A percentile compares a stretch with the other conserved stretches of the same genome.
Evolutionary conservation across 768 basidiomycete genomes (phyloP).

Genomic region (Postia placenta): DNA sequence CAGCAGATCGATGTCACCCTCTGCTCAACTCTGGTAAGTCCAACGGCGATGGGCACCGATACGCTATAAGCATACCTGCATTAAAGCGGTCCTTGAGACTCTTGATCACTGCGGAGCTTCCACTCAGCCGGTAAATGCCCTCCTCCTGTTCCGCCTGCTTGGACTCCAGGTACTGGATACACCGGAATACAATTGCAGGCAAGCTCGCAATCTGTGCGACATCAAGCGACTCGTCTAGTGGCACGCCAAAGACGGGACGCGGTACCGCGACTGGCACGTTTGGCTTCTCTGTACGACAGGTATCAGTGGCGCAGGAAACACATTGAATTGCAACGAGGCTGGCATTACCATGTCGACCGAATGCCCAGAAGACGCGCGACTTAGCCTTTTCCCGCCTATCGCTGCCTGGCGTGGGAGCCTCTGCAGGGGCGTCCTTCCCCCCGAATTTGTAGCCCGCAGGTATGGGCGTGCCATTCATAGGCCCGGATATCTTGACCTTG

Average conservation of each 20-base stretch:
- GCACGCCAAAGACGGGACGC: conserved; percentile 84
- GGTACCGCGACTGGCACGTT: conserved; percentile 36
- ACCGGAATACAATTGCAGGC: conserved; percentile 92
- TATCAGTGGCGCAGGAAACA: not conserved
- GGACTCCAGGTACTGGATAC: conserved; percentile 90
- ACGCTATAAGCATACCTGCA: conserved; percentile 45
- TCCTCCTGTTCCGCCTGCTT: conserved; percentile 96
- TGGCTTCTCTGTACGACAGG: conserved; percentile 26
- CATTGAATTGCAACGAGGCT: not conserved
- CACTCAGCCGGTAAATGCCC: conserved; percentile 94
- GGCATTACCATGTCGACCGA: conserved; percentile 53
- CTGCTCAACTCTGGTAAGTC: conserved; percentile 46
- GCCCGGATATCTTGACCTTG: conserved; percentile 86
- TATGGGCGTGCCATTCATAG: conserved; percentile 78
- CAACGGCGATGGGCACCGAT: not conserved
- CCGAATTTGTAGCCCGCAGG: conserved; percentile 91
- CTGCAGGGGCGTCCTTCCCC: conserved; percentile 51
- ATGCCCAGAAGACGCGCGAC: conserved; percentile 86
- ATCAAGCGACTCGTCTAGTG: conserved; percentile 81
- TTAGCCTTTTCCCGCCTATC: conserved; percentile 91
- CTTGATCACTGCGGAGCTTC: conserved; percentile 94
- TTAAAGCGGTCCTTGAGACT: conserved; percentile 91
- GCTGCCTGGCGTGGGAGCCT: conserved; percentile 25
- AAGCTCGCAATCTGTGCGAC: conserved; percentile 86
- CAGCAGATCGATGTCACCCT: conserved; percentile 93